A percentile compares a stretch with the other conserved stretches of the same genome.
Evolutionary conservation across 345 rosid genomes (phyloP).

Genomic region (Eucalyptus sp.): DNA sequence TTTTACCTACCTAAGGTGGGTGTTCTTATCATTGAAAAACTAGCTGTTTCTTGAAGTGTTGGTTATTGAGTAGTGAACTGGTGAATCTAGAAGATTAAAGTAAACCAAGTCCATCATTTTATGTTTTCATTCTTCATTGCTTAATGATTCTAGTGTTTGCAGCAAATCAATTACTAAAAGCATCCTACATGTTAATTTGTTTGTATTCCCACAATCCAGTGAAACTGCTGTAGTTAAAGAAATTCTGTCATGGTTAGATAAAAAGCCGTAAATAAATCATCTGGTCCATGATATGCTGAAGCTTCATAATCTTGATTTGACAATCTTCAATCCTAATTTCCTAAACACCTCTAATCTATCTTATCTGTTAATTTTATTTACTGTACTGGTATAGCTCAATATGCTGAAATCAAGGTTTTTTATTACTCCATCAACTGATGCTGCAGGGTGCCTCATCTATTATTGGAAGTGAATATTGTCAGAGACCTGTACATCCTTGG

Average conservation of each 20-base stretch:
- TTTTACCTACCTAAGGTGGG: neutral
- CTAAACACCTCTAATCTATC: neutral
- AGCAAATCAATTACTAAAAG: neutral
- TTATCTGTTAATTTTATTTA: neutral
- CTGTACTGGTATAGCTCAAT: neutral
- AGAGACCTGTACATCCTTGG: constrained; percentile 12
- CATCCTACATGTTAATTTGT: neutral
- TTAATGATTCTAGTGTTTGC: neutral
- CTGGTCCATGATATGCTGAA: neutral
- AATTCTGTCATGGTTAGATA: neutral
- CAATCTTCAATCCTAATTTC: neutral
- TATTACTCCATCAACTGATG: neutral
- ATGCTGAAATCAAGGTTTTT: neutral
- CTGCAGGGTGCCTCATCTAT: constrained; percentile 59
- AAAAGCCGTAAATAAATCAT: neutral
- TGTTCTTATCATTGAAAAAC: neutral
- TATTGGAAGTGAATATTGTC: constrained; percentile 12
- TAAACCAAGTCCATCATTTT: neutral
- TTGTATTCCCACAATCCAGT: neutral
- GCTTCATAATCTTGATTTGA: neutral
- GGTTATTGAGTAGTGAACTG: neutral
- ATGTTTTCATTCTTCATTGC: neutral
- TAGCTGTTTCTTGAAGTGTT: neutral
- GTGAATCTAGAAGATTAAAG: neutral
- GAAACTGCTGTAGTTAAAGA: neutral